These are phyloP conservation scores for Cyberlindnera euphorbiiphila DNA, from an alignment of 805 yeast genomes.

Conservation along the genomic window DNA sequence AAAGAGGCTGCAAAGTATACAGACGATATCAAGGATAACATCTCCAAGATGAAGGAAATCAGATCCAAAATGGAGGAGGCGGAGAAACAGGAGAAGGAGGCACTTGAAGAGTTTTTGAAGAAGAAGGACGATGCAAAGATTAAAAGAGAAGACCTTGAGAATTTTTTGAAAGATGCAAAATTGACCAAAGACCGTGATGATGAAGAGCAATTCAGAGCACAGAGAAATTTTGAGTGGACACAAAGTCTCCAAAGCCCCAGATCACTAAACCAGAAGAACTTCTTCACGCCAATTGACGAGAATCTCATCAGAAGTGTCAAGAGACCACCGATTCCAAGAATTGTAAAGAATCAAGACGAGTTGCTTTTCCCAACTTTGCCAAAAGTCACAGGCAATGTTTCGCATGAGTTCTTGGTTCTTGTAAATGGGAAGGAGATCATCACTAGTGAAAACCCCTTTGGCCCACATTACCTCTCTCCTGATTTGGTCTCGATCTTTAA, in stretches of 20 bases:
- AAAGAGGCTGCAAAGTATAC: conserved; percentile 3
- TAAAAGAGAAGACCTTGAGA: conserved; percentile 33
- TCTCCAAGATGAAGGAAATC: conserved; percentile 11
- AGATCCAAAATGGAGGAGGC: conserved; percentile 6
- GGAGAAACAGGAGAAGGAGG: conserved; percentile 3
- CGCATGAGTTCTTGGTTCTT: conserved; percentile 25
- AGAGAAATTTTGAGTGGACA: conserved; percentile 42
- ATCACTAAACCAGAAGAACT: conserved; percentile 36
- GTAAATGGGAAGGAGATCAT: conserved; percentile 17
- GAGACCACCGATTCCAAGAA: conserved; percentile 18
- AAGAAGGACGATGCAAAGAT: conserved; percentile 5
- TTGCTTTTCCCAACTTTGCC: conserved; percentile 24
- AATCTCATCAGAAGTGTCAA: conserved; percentile 11
- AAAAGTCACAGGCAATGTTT: conserved; percentile 3
- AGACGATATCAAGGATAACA: conserved; percentile 5
- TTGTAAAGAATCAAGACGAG: conserved; percentile 11
- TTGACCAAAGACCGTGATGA: conserved; percentile 35
- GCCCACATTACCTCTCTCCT: conserved; percentile 32
- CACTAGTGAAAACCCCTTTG: conserved; percentile 38
- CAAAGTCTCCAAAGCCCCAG: conserved; percentile 35
- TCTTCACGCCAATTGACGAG: conserved; percentile 36
- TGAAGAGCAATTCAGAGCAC: conserved; percentile 43
- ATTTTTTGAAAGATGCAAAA: conserved; percentile 42
- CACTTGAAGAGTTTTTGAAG: conserved; percentile 1
- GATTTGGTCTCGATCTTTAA: conserved; percentile 41